Conservation (phyloP, 1,139 yeast species). For the Lodderomyces oxycetoniae region DNA sequence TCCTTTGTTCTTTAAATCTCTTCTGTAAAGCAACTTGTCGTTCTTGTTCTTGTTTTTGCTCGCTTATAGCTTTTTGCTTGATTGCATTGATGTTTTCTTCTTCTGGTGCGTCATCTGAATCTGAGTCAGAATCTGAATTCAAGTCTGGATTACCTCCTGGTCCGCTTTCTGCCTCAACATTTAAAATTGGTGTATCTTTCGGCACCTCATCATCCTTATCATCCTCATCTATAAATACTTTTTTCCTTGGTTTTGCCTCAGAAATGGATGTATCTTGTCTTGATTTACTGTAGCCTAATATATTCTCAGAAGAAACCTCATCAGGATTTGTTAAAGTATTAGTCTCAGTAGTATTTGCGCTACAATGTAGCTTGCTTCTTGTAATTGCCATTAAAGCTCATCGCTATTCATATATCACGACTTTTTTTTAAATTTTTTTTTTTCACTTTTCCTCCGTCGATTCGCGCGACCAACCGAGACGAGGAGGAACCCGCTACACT, state of each 20-base stretch:
- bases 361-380: conserved; percentile 18
- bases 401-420: too few species aligned
- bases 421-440: not conserved
- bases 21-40: conserved; percentile 15
- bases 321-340: conserved; percentile 16
- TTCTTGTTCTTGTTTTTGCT: conserved; percentile 27
- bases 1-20: conserved; percentile 41
- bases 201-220: not conserved
- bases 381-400: conserved; percentile 31
- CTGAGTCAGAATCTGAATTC: conserved; percentile 21
- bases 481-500: too few species aligned
- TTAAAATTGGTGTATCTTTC: too few species aligned
- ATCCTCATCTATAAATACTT: conserved; percentile 1
- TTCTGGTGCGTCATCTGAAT: conserved; percentile 47
- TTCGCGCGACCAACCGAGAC: too few species aligned
- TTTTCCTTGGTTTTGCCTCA: conserved; percentile 6
- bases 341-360: conserved; percentile 19
- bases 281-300: too few species aligned
- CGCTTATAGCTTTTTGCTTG: conserved; percentile 28
- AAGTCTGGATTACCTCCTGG: too few species aligned
- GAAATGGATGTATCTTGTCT: conserved; percentile 1
- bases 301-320: conserved; percentile 15
- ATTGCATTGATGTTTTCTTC: conserved; percentile 36
- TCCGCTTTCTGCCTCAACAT: conserved; percentile 1
- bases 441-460: too few species aligned